phyloP scores from a whole-genome alignment of 768 basidiomycete genomes.

The Hygrophoropsis aurantiaca region DNA sequence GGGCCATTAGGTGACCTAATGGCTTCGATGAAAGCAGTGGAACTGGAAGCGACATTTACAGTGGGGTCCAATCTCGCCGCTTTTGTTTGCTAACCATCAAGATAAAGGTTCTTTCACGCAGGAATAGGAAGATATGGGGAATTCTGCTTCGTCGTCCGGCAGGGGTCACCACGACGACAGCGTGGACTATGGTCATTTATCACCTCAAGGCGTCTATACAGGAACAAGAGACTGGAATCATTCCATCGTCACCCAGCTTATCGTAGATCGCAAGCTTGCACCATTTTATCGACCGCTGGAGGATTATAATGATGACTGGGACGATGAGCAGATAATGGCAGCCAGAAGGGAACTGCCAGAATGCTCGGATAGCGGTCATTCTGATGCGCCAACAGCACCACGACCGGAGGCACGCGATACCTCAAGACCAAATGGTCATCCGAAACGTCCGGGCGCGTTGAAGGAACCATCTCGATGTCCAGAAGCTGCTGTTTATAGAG shows the following conservation, averaged over 20 bases:
- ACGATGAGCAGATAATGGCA: constrained; percentile 82
- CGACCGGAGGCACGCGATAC: constrained; percentile 32
- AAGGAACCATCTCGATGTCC: constrained; percentile 67
- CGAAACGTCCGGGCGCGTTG: constrained; percentile 53
- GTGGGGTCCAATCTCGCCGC: neutral
- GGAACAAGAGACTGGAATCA: constrained; percentile 89
- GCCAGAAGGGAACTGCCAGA: constrained; percentile 71
- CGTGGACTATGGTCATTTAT: constrained; percentile 79
- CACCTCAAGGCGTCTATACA: constrained; percentile 86
- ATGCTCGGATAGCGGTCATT: constrained; percentile 41
- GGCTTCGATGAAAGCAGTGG: constrained; percentile 2
- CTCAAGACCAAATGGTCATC: constrained; percentile 28
- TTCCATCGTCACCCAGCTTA: constrained; percentile 79
- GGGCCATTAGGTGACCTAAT: constrained; percentile 8
- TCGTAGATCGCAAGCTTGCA: constrained; percentile 83
- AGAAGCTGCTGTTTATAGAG: constrained; percentile 80
- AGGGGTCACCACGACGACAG: constrained; percentile 77
- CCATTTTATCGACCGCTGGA: constrained; percentile 97
- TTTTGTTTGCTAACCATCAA: neutral
- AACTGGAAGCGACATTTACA: too few species aligned
- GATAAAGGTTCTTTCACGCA: neutral
- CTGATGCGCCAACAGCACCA: constrained; percentile 27
- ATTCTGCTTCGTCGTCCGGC: constrained; percentile 73
- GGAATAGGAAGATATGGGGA: constrained; percentile 61
- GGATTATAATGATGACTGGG: constrained; percentile 88